These are phyloP conservation scores for Amylocarpus encephaloides DNA, from an alignment of 2,329 filamentous ascomycete genomes.

Conservation along the genomic window DNA sequence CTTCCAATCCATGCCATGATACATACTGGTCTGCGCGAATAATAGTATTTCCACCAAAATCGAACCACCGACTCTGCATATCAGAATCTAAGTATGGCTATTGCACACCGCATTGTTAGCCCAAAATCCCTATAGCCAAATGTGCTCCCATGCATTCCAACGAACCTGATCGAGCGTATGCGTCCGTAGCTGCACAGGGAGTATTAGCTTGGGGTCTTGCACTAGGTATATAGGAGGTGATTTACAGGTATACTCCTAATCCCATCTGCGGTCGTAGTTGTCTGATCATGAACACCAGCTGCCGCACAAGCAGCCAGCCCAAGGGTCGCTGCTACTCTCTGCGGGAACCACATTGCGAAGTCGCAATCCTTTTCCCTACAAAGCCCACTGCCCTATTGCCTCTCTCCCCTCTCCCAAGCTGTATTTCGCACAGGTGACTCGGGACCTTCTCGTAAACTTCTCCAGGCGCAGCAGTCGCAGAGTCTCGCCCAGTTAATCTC, in stretches of 20 bases:
- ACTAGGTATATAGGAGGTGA: conserved; percentile 9
- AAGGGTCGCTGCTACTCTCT: background rate
- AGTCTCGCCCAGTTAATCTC: no score
- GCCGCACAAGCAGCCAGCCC: background rate
- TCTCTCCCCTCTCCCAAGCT: background rate
- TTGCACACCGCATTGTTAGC: conserved; percentile 7
- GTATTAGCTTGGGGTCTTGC: conserved; percentile 15
- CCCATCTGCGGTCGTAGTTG: conserved; percentile 36
- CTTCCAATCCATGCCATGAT: background rate
- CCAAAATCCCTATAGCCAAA: background rate
- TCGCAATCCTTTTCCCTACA: background rate
- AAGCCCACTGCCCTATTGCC: conserved; percentile 5
- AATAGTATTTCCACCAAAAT: conserved; percentile 94
- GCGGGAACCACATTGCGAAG: no score
- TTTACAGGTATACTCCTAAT: conserved; percentile 61
- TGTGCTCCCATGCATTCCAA: background rate
- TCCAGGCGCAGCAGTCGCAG: background rate
- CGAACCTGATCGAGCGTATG: conserved; percentile 75
- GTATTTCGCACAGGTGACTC: background rate
- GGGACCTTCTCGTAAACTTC: background rate
- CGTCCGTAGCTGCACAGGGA: conserved; percentile 62
- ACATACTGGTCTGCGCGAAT: conserved; percentile 64
- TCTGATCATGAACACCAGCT: conserved; percentile 29
- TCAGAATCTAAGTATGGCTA: conserved; percentile 97
- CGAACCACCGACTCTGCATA: conserved; percentile 97